Base-by-base conservation (phyloP, 2,329 filamentous ascomycete species). In the Ceratocystis cacaofunesta region DNA sequence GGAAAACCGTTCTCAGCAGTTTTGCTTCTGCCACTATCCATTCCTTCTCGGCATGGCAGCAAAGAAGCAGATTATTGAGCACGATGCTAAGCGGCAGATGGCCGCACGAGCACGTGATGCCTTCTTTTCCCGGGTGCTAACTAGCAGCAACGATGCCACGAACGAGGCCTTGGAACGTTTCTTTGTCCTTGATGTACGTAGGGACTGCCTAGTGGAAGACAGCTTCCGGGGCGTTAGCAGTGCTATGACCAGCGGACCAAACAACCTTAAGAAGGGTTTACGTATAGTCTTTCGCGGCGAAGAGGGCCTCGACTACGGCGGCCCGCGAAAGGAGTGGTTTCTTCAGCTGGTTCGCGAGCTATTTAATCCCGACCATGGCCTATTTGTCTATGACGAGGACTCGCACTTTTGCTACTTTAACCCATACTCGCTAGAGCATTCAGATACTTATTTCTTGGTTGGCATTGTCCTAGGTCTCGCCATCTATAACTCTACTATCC, bases 391-490 rank as follows among this genome's bases (percentile, higher is more conserved):
- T 74, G 92, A 96, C 68, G 90, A 95, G 63, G 90, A 96, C 71
- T 95, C 91, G 2, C 83, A 84, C 60, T 90, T 88, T 72, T 96
- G 92, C 75, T 96, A 96, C 74, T 96, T 96, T 77, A 96, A 96
- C 72, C 88, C 91, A 0, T 84, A 87, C 72, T 90, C 89, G 17
- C 91, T 96, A 70, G 92, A 96, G 73, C 92, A 89, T 0, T 92
- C 90, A 0, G 90, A 96, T 71, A 90, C 95, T 69, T 96, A 89
- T 74, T 95, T 94, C 72, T 80, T 96, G 25, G 88, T 96, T 32
- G 92, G 92, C 0, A 89, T 94, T 12, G 81, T 96, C 6, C 81
- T 96, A 65, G 92, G 92, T 0, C 78, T 96, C 67, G 92, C 92
- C 15, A 95, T 96, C 68, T 95, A 96, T 76, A 96, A 96, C 74